Evolutionary conservation across 2,329 filamentous ascomycete species (phyloP), one percentile per base, ranked within the genome.

Genomic region (Venturia asperata): DNA sequence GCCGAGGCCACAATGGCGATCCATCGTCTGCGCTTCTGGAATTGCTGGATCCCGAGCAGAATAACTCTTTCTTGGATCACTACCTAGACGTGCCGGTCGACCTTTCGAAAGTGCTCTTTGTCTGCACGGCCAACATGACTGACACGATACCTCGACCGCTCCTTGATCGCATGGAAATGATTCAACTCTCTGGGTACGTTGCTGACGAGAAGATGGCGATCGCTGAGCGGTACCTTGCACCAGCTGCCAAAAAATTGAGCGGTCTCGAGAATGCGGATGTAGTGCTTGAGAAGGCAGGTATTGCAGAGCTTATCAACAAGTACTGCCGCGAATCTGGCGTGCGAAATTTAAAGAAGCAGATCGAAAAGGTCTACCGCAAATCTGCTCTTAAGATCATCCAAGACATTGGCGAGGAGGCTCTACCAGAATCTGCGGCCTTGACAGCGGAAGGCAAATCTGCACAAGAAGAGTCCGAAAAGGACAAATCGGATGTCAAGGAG

Each of bases 181-280:
- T 99, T 70, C 87, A 95, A 68, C 83, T 99, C 1, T 97, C 93
- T 43, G 94, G 94, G 13, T 99, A 99, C 73, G 93, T 99, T 62
- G 87, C 93, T 0, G 93, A 99, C 69, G 94, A 99, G 82, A 99
- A 99, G 83, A 97, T 96, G 87, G 93, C 94, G 3, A 99, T 99
- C 72, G 94, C 94, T 3, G 89, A 99, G 74, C 85, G 86, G 69
- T 99, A 99, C 73, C 85, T 99, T 34, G 90, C 91, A 0, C 94
- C 94, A 9, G 89, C 91, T 61, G 94, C 95, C n/a, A 96, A 96
- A 77, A 92, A 97, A 68, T 81, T 96, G 66, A 93, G 91, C 45
- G 94, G 94, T 37, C 79, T 99, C 68, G 91, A 96, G 74, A 85
- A 94, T 24, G 93, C 92, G 24, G 89, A 97, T 72, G 92, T 99